Base-by-base conservation (phyloP, 805 yeast genomes). In the Starmerella etchellsii region DNA sequence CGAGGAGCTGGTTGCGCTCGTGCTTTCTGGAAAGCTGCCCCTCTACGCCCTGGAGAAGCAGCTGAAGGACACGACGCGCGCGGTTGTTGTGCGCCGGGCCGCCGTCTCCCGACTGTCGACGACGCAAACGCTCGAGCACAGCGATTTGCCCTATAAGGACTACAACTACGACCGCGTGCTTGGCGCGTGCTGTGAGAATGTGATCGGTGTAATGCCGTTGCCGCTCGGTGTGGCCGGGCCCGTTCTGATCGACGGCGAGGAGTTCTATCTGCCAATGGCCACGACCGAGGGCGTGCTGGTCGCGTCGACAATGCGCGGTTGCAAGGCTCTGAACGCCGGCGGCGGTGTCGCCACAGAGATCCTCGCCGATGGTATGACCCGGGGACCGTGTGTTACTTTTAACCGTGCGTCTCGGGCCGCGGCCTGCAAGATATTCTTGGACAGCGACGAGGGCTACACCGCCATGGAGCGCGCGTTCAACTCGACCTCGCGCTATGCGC, bases 211-310 rank as follows among this genome's bases (percentile, higher is more conserved):
- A 59, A 74, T 88, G 77, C 99, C 98, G 22, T 61, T 91, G 32
- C 99, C 99, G 6, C 84, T 91, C 41, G 99, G 99, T 61, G 78
- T 91, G 57, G 96, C 96, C 22, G 99, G 99, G 40, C 99, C 99
- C 9, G 64, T 91, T 59, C 69, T 83, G 41, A 82, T 91, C 54
- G 97, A 91, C 61, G 93, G 88, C 38, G 75, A 71, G 50, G 76
- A 93, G 35, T 80, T 71, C 60, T 94, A 85, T 62, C 78, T 91
- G 52, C 99, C 99, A 30, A 84, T 91, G 94, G 99, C 99, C 22
- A 91, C 99, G 15, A 91, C 98, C 27, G 99, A 91, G 66, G 99
- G 99, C 39, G 93, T 97, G 64, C 70, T 91, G 43, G 96, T 91
- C 51, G 99, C 99, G 3, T 85, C 96, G 16, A 80, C 98, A 13